Conservation (phyloP, 2,329 filamentous ascomycete genomes). For the Colletotrichum eremochloae region DNA sequence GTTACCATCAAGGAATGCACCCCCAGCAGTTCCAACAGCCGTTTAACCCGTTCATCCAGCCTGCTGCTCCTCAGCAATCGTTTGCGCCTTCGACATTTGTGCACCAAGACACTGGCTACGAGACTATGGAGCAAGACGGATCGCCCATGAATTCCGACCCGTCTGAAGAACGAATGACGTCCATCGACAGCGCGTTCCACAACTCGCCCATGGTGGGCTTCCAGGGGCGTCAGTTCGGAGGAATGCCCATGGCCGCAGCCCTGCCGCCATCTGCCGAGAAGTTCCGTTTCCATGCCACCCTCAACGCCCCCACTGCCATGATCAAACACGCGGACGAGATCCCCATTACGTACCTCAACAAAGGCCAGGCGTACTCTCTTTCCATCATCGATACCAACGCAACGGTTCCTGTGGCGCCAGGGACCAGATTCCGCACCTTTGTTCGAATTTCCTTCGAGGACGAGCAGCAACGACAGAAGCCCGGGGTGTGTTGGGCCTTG, state of each 20-base stretch:
- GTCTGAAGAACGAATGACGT: constrained; percentile 64
- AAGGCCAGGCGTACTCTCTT: constrained; percentile 93
- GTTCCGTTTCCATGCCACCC: constrained; percentile 89
- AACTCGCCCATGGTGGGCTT: constrained; percentile 72
- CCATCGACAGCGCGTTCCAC: constrained; percentile 72
- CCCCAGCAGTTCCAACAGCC: constrained; percentile 73
- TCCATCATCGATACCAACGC: constrained; percentile 84
- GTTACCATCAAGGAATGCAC: constrained; percentile 71
- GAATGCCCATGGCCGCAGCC: constrained; percentile 59
- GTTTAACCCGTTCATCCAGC: constrained; percentile 79
- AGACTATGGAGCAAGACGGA: constrained; percentile 81
- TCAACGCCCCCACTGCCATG: constrained; percentile 98
- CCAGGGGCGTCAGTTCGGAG: constrained; percentile 63
- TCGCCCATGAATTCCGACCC: constrained; percentile 73
- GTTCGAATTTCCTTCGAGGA: constrained; percentile 98
- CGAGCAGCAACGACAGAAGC: constrained; percentile 88
- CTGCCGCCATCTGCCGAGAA: constrained; percentile 72
- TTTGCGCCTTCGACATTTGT: constrained; percentile 86
- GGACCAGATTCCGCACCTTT: constrained; percentile 86
- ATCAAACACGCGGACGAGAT: constrained; percentile 91
- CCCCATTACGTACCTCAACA: constrained; percentile 97
- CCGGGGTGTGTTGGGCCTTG: constrained; percentile 84
- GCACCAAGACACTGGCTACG: constrained; percentile 84
- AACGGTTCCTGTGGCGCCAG: constrained; percentile 68
- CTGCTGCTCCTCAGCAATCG: constrained; percentile 66